A percentile compares a stretch with the other conserved stretches of the same genome.
Conservation (phyloP, 2,329 filamentous ascomycete genomes). For the Aureobasidium leucospermi region DNA sequence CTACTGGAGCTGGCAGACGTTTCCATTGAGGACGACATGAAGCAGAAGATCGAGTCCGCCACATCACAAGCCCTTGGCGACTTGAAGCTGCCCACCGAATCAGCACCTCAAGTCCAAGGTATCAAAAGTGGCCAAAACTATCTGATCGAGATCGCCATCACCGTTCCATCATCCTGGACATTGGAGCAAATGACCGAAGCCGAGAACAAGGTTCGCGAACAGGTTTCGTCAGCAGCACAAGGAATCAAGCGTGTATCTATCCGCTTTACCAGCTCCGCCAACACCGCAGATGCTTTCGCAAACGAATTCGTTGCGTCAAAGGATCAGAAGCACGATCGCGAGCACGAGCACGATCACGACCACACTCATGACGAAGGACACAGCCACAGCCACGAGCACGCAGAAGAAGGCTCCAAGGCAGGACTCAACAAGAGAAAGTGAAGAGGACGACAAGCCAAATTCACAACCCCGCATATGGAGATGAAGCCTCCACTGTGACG, state of each 20-base stretch:
- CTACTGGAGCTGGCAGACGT: slow-evolving; percentile 87
- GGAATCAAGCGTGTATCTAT: slow-evolving; percentile 79
- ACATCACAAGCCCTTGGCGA: slow-evolving; percentile 49
- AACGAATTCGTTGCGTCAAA: slow-evolving; percentile 54
- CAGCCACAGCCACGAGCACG: slow-evolving; percentile 5
- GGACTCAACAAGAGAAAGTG: slow-evolving; percentile 8
- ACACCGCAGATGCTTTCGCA: slow-evolving; percentile 50
- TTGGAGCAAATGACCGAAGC: slow-evolving; percentile 62
- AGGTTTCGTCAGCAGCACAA: slow-evolving; percentile 67
- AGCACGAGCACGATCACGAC: slow-evolving; percentile 22
- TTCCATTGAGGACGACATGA: slow-evolving; percentile 78
- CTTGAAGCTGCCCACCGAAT: slow-evolving; percentile 18
- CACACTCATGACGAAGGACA: slow-evolving; percentile 16
- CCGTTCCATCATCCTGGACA: slow-evolving; percentile 69
- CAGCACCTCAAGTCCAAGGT: slow-evolving; percentile 52
- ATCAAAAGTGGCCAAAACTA: slow-evolving; percentile 97
- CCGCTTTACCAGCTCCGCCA: slow-evolving; percentile 69
- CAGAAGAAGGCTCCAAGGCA: neutral
- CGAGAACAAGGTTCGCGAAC: slow-evolving; percentile 66
- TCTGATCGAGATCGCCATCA: slow-evolving; percentile 81
- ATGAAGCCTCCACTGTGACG: too few relatives aligned
- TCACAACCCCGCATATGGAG: too few relatives aligned
- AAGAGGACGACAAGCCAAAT: neutral
- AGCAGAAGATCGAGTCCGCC: slow-evolving; percentile 61
- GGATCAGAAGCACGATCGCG: slow-evolving; percentile 20